Evolutionary conservation across 2,329 filamentous ascomycete species (phyloP).

Genomic region (Annulohypoxylon truncatum): DNA sequence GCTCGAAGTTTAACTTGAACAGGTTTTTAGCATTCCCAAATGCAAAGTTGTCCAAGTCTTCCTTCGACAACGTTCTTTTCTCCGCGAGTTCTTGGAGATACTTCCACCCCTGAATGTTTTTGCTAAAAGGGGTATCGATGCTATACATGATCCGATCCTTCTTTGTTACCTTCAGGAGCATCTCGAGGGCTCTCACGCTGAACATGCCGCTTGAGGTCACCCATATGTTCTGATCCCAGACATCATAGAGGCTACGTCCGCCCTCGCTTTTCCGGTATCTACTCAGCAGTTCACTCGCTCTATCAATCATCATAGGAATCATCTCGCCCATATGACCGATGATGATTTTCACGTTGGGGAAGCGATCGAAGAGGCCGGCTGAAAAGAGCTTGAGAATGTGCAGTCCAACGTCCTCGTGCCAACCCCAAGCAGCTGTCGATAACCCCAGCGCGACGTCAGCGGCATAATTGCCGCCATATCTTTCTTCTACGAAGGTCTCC

Average conservation of each 20-base stretch:
- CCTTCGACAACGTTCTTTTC: conserved; percentile 61
- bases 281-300: conserved; percentile 48
- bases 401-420: conserved; percentile 53
- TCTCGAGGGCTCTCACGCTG: conserved; percentile 50
- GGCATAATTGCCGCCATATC: conserved; percentile 51
- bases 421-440: conserved; percentile 49
- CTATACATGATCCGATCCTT: conserved; percentile 66
- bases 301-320: conserved; percentile 66
- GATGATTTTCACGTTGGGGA: conserved; percentile 54
- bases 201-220: conserved; percentile 67
- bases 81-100: conserved; percentile 61
- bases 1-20: conserved; percentile 17
- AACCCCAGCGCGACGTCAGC: conserved; percentile 38
- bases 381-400: conserved; percentile 50
- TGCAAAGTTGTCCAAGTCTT: conserved; percentile 56
- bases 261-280: neutral
- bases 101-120: conserved; percentile 59
- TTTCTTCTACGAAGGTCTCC: conserved; percentile 49
- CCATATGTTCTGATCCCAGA: conserved; percentile 68
- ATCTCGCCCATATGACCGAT: conserved; percentile 58
- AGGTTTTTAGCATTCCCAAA: conserved; percentile 30
- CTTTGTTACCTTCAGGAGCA: conserved; percentile 52
- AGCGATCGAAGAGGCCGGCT: conserved; percentile 50
- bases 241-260: conserved; percentile 54
- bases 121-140: conserved; percentile 68